Conservation (phyloP, 305 asterid species). For the Rubia peregrina region DNA sequence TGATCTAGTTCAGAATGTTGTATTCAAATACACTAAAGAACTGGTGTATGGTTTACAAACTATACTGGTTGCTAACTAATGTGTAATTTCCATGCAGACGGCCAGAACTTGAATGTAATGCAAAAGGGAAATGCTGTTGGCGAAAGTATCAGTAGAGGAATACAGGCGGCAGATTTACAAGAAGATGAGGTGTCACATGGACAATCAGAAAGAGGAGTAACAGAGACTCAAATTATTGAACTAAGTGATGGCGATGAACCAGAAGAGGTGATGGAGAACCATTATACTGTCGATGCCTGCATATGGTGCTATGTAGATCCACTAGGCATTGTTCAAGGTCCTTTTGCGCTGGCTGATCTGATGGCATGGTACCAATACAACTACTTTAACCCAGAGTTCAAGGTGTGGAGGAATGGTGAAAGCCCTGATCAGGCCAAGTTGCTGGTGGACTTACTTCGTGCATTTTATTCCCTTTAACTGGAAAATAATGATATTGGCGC, state of each 20-base stretch:
- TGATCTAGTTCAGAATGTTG: not conserved
- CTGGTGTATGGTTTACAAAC: no score
- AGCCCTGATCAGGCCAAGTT: conserved; percentile 30
- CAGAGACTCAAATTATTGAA: conserved; percentile 31
- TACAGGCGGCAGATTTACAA: conserved; percentile 1
- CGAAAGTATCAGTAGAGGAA: conserved; percentile 8
- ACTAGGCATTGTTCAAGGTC: conserved; percentile 52
- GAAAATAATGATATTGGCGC: not conserved
- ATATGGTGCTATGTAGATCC: conserved; percentile 71
- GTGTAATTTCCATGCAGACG: not conserved
- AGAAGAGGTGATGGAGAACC: conserved; percentile 12
- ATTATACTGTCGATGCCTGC: conserved; percentile 1
- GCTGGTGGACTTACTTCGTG: conserved; percentile 38
- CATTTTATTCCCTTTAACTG: conserved; percentile 14
- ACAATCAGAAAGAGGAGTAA: conserved; percentile 12
- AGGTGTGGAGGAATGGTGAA: conserved; percentile 50
- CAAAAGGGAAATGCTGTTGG: not conserved
- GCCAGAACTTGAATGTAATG: not conserved
- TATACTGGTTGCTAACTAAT: not conserved
- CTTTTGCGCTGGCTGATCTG: conserved; percentile 41
- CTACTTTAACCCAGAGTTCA: conserved; percentile 49
- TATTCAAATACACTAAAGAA: not conserved
- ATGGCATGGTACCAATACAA: conserved; percentile 49
- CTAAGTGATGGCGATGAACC: conserved; percentile 39
- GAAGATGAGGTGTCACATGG: not conserved